Evolutionary conservation across 2,329 filamentous ascomycete species (phyloP).

Genomic region (Hymenoscyphus fructigenus): DNA sequence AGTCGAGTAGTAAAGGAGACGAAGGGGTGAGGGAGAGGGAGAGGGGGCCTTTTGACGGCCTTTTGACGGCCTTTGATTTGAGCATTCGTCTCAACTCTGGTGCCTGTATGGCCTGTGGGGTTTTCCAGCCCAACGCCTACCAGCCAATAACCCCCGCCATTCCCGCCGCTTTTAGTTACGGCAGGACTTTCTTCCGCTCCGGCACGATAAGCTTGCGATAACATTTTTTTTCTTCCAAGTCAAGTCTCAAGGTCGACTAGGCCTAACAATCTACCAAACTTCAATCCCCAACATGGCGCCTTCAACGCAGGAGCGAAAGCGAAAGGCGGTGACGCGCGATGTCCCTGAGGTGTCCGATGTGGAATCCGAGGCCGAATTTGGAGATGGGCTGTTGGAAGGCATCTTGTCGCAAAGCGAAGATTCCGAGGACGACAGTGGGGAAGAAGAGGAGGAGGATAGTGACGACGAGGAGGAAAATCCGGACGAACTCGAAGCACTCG

Average conservation of each 20-base stretch:
- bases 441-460: constrained; percentile 47
- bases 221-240: not conserved
- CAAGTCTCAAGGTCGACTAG: not conserved
- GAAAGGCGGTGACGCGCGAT: constrained; percentile 61
- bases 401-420: constrained; percentile 58
- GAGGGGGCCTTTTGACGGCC: no score
- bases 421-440: constrained; percentile 50
- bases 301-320: constrained; percentile 46
- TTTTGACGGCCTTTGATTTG: no score
- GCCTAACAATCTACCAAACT: not conserved
- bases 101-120: no score
- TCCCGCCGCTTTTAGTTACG: not conserved
- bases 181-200: not conserved
- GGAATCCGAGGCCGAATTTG: constrained; percentile 61
- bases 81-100: no score
- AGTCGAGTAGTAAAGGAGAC: not conserved
- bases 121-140: no score
- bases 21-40: not conserved
- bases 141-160: no score
- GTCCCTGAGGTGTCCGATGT: constrained; percentile 48
- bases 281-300: constrained; percentile 32
- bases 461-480: constrained; percentile 43
- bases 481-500: constrained; percentile 42
- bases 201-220: constrained; percentile 5
- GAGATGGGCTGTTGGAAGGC: constrained; percentile 53